Conservation (phyloP, 139 green algal species). For the Chlamydomonas asymmetrica region DNA sequence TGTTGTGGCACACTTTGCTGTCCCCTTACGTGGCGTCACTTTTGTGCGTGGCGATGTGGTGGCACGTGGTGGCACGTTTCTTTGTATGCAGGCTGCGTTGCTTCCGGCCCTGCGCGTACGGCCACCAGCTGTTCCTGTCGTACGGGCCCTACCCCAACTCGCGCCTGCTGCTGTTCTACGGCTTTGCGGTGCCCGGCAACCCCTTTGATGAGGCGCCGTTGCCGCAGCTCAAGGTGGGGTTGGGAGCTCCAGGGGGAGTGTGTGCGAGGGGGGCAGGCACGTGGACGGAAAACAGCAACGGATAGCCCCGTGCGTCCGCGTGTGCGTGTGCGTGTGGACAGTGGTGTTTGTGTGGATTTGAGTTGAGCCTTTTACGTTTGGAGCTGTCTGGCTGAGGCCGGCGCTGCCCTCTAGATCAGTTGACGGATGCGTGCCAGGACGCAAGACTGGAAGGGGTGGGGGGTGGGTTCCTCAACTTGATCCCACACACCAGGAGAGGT, state of each 20-base stretch:
- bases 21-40: no score
- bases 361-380: neutral
- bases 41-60: no score
- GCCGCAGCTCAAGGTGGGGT: neutral
- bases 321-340: slow-evolving; percentile 3
- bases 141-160: slow-evolving; percentile 74
- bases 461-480: neutral
- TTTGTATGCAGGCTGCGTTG: slow-evolving; percentile 32
- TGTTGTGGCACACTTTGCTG: no score
- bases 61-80: no score
- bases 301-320: neutral
- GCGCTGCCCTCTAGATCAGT: neutral
- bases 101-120: slow-evolving; percentile 53
- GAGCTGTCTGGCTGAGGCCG: neutral
- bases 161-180: slow-evolving; percentile 81
- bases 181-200: slow-evolving; percentile 63
- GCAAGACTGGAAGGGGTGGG: neutral
- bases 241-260: neutral
- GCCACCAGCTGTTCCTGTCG: slow-evolving; percentile 63
- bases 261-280: neutral
- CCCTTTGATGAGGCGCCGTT: slow-evolving; percentile 54
- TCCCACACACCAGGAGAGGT: neutral
- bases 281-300: slow-evolving; percentile 1
- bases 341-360: slow-evolving; percentile 2
- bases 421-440: no score